Evolutionary conservation across 345 rosid genomes (phyloP).

Genomic region (Zanthoxylum bungeanum): DNA sequence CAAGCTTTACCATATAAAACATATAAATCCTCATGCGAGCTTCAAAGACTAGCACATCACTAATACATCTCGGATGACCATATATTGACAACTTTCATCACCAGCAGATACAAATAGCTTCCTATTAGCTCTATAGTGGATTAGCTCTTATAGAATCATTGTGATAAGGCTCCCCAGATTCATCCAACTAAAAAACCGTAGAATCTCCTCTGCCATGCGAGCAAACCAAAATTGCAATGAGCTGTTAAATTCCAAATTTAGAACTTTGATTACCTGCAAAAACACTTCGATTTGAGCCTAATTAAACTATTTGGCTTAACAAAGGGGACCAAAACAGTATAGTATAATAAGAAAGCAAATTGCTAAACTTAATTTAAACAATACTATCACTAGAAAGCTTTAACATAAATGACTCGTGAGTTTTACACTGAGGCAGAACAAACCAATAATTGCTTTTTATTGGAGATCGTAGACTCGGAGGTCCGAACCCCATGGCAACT

Average conservation of each 20-base stretch:
- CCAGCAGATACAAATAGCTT: conserved; percentile 85
- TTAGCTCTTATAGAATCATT: conserved; percentile 83
- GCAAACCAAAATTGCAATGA: neutral
- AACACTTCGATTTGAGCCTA: neutral
- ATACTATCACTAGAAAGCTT: neutral
- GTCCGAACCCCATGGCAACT: conserved; percentile 80
- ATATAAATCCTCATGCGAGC: neutral
- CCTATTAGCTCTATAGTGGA: conserved; percentile 62
- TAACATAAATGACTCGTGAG: neutral
- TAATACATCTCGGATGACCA: conserved; percentile 69
- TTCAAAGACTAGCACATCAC: conserved; percentile 53
- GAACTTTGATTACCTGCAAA: neutral
- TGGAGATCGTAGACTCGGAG: conserved; percentile 77
- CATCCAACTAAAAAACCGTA: conserved; percentile 58
- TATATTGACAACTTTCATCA: conserved; percentile 85
- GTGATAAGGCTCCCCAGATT: conserved; percentile 47
- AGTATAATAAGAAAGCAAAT: neutral
- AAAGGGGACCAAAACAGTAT: neutral
- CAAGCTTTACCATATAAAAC: neutral
- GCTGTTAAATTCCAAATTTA: neutral
- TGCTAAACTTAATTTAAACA: neutral
- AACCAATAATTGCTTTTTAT: conserved; percentile 36
- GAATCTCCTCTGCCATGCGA: conserved; percentile 41
- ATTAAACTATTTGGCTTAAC: neutral
- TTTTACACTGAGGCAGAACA: neutral